Evolutionary conservation across 1,284 basidiomycete genomes (phyloP).

Genomic region (Meira miltonrushii): DNA sequence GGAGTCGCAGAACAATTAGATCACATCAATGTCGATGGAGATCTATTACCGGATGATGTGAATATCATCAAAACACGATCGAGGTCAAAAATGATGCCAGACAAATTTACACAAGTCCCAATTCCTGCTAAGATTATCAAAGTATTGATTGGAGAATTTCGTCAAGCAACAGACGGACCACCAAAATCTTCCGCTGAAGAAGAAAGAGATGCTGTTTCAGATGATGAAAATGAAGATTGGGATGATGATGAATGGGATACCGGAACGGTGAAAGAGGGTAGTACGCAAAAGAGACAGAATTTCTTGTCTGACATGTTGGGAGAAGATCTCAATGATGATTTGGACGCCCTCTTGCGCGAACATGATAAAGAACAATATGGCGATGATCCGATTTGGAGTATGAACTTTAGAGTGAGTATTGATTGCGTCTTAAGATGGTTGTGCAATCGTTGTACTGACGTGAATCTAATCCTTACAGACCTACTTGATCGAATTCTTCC

Average conservation of each 20-base stretch:
- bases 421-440: background rate
- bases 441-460: background rate
- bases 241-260: constrained; percentile 38
- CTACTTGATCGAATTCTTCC: background rate
- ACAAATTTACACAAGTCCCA: constrained; percentile 74
- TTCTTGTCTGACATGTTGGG: constrained; percentile 53
- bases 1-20: constrained; percentile 57
- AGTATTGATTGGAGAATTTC: constrained; percentile 75
- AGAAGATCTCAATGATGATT: constrained; percentile 59
- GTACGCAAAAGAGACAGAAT: constrained; percentile 55
- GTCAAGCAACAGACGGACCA: constrained; percentile 55
- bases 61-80: constrained; percentile 89
- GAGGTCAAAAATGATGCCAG: constrained; percentile 73
- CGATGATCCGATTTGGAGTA: constrained; percentile 76
- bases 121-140: constrained; percentile 91
- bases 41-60: constrained; percentile 61
- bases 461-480: background rate
- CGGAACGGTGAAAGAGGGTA: constrained; percentile 52
- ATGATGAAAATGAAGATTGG: constrained; percentile 42
- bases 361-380: constrained; percentile 72
- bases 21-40: constrained; percentile 76
- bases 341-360: constrained; percentile 57
- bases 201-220: constrained; percentile 23
- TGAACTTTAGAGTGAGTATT: constrained; percentile 63
- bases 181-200: constrained; percentile 12